A percentile compares a stretch with the other conserved stretches of the same genome.
phyloP scores from a whole-genome alignment of 1,139 yeast species.

The Pichia sp. region DNA sequence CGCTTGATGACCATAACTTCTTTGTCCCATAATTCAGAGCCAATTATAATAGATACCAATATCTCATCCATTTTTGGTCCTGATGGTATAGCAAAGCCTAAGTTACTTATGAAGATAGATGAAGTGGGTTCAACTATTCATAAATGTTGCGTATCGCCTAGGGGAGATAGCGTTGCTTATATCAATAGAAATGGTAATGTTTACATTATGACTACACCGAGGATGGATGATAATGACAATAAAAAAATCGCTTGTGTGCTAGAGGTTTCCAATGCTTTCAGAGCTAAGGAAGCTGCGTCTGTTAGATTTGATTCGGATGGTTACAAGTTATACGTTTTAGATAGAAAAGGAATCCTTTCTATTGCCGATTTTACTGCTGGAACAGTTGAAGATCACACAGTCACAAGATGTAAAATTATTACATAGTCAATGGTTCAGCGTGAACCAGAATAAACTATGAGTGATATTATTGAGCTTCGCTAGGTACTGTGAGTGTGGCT shows the following conservation, averaged over 20 bases:
- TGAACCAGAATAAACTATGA: neutral
- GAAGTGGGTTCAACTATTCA: slow-evolving; percentile 84
- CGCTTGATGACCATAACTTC: slow-evolving; percentile 56
- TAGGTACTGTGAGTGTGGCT: too few species aligned
- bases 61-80: slow-evolving; percentile 38
- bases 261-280: slow-evolving; percentile 70
- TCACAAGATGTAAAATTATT: slow-evolving; percentile 65
- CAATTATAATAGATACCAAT: slow-evolving; percentile 56
- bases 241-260: slow-evolving; percentile 68
- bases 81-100: slow-evolving; percentile 49
- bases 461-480: too few species aligned
- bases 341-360: slow-evolving; percentile 72
- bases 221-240: slow-evolving; percentile 45
- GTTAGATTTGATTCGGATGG: slow-evolving; percentile 75
- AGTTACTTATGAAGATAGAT: slow-evolving; percentile 54
- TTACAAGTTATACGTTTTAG: slow-evolving; percentile 68
- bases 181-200: slow-evolving; percentile 74
- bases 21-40: slow-evolving; percentile 55
- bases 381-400: slow-evolving; percentile 70
- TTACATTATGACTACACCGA: slow-evolving; percentile 63
- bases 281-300: slow-evolving; percentile 69
- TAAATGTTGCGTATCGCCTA: slow-evolving; percentile 68
- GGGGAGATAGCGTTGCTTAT: slow-evolving; percentile 82
- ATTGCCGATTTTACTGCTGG: slow-evolving; percentile 89
- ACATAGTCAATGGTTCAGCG: slow-evolving; percentile 16